Base-by-base conservation (phyloP, 345 rosid species). In the Mangifera indica region DNA sequence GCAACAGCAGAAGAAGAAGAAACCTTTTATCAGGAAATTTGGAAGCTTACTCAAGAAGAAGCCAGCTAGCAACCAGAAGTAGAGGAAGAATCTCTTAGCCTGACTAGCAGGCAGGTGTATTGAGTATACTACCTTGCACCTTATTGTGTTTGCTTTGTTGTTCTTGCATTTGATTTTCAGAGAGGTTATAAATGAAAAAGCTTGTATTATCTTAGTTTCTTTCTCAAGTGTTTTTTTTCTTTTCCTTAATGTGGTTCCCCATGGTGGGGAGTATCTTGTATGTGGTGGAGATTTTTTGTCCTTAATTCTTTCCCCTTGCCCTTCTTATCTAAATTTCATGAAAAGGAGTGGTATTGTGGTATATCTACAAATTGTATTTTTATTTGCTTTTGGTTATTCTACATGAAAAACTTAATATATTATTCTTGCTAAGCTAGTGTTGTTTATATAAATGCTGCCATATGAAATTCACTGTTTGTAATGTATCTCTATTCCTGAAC, bases 11-110 rank as follows among this genome's bases (percentile, higher is more conserved):
- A 95, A 95, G 90, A 92, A 92, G 84, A 94, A 89, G 88, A 95
- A 92, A 76, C 92, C 96, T 24, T 84, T 92, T 80, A 89, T 95
- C 52, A 86, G 85, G 55, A 95, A 95, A 80, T 93, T 95, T 34
- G 98, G 99, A 70, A 95, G 86, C 76, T 87, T 95, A 24, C 96
- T 95, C 18, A 95, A 92, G 89, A 95, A 95, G 93, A 95, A 89
- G 82, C 74, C 88, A 67, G 76, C 85, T 40, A 80, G 84, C 84
- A 90, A 81, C 82, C 91, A 63, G 62, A 91, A 89, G 80, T 92
- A 81, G 79, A 63, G 67, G 63, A 75, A 63, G 71, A 61, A 54
- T 59, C 72, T 20, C n/a, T 63, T 45, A 67, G 68, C 61, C 76
- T 32, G 57, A 72, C 68, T 64, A 55, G 46, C 77, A 42, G 71